Evolutionary conservation across 148 eudicot genomes (phyloP), one percentile per base, ranked within the genome.

Genomic region (Linanthus parryae): DNA sequence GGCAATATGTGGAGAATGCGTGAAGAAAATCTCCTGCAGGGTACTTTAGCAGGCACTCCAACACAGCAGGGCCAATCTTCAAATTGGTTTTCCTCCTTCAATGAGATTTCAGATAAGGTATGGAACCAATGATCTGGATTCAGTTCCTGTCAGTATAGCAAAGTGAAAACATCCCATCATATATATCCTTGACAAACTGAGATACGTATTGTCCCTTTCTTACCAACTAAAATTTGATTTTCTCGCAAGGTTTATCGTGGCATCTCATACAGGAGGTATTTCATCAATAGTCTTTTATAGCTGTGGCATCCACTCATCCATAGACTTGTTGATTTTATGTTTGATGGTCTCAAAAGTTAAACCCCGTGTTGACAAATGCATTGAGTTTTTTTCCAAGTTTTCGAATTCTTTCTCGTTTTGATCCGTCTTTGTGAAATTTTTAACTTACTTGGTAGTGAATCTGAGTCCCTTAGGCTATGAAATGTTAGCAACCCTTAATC

Each of bases 81-180:
- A 29, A 60, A 80, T 52, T 67, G 73, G 34, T 79, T 73, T 63
- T 69, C 61, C 45, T 45, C 80, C 22, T 78, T 75, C 57, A 75
- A 74, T 67, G 64, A 76, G 39, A 60, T 74, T 40, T 61, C 85
- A 24, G 82, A 80, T 61, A 80, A 84, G 97, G 97, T 84, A 81
- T 39, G 52, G 5, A 31, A 31, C 35, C 35, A 31, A 5, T 11
- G 11, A 31, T n/a, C n/a, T n/a, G n/a, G n/a, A n/a, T n/a, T n/a
- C n/a, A n/a, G n/a, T n/a, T n/a, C n/a, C n/a, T n/a, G n/a, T n/a
- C n/a, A n/a, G n/a, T n/a, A n/a, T n/a, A n/a, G n/a, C n/a, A n/a
- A n/a, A n/a, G n/a, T n/a, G n/a, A n/a, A n/a, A n/a, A n/a, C n/a
- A n/a, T n/a, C n/a, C n/a, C n/a, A n/a, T n/a, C n/a, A n/a, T n/a